These are phyloP conservation scores for Prunella vulgaris DNA, from an alignment of 257 asterid species.

Conservation along the genomic window DNA sequence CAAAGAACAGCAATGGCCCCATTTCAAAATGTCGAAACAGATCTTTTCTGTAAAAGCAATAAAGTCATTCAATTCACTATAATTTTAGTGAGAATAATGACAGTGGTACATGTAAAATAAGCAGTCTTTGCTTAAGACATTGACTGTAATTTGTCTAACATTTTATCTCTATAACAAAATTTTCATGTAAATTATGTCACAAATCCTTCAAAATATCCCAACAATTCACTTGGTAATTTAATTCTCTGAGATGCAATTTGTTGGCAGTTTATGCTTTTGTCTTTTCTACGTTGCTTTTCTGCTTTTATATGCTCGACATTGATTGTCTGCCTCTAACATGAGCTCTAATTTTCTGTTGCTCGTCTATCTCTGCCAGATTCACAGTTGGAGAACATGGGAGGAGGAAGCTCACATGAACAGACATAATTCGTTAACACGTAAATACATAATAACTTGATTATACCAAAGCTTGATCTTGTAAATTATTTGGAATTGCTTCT, in stretches of 20 bases:
- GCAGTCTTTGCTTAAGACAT: neutral
- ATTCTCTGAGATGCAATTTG: neutral
- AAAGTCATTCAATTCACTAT: neutral
- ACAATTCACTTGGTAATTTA: neutral
- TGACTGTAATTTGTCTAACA: neutral
- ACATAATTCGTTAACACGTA: constrained; percentile 65
- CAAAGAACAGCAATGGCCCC: neutral
- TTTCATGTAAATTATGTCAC: neutral
- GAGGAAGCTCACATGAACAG: constrained; percentile 86
- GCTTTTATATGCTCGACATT: neutral
- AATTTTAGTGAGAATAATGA: neutral
- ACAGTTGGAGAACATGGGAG: constrained; percentile 95
- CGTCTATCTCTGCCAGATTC: constrained; percentile 48
- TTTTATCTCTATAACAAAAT: neutral
- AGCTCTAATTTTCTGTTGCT: constrained; percentile 9
- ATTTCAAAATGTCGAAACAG: neutral
- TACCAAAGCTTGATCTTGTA: neutral
- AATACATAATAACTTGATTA: neutral
- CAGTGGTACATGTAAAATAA: neutral
- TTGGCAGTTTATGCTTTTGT: neutral
- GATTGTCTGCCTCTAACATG: neutral
- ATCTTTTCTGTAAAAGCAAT: neutral
- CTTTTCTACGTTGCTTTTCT: neutral
- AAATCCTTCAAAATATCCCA: neutral
- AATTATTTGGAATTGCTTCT: too few relatives aligned